Conservation (phyloP, 495 filamentous ascomycete species). For the Lasiosphaeria hispida region DNA sequence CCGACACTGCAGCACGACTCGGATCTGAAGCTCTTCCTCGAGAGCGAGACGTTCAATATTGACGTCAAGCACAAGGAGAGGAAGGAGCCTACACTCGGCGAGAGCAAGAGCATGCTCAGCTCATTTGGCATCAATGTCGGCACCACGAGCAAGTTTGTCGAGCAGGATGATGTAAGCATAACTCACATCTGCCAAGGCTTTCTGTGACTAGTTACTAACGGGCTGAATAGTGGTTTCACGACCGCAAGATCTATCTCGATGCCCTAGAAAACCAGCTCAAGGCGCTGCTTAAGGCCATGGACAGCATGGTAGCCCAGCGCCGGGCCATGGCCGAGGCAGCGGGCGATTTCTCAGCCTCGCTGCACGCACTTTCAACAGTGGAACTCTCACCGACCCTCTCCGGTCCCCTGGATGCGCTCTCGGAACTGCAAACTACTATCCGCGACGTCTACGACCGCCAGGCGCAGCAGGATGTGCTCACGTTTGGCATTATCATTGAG, state of each 20-base stretch:
- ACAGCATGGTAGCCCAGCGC: constrained; percentile 84
- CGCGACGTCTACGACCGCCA: constrained; percentile 94
- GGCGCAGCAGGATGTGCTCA: constrained; percentile 94
- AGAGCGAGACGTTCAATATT: constrained; percentile 91
- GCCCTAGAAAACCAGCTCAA: constrained; percentile 94
- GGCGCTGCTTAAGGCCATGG: constrained; percentile 87
- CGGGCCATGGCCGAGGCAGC: constrained; percentile 91
- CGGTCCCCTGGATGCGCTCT: constrained; percentile 81
- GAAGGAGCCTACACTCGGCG: constrained; percentile 76
- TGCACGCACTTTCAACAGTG: constrained; percentile 85
- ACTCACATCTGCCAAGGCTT: neutral
- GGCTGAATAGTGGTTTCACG: constrained; percentile 82
- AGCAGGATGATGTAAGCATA: constrained; percentile 86
- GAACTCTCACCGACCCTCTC: constrained; percentile 88
- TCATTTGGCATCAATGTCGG: constrained; percentile 77
- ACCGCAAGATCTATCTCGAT: constrained; percentile 89
- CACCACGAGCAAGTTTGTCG: constrained; percentile 80
- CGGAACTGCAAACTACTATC: constrained; percentile 88
- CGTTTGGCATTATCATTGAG: constrained; percentile 93
- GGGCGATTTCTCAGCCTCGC: constrained; percentile 83
- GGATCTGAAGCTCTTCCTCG: constrained; percentile 92
- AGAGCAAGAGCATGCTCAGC: constrained; percentile 91
- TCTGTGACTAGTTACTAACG: constrained; percentile 7
- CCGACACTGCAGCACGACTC: constrained; percentile 88
- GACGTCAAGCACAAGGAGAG: constrained; percentile 98